phyloP scores from a whole-genome alignment of 2,329 filamentous ascomycete genomes.

The Aspergillus sp. region DNA sequence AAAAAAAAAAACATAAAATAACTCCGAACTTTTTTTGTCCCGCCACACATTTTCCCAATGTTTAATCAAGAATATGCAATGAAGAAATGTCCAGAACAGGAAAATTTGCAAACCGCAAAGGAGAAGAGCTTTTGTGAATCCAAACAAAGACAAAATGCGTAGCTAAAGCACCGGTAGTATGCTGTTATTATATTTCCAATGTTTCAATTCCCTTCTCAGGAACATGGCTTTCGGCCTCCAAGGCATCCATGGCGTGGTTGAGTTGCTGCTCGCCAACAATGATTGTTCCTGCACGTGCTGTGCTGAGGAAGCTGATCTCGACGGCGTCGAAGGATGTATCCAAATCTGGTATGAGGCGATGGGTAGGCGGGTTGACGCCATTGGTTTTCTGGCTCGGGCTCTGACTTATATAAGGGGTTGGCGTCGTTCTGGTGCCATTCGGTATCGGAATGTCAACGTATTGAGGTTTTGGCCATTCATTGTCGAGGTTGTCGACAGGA shows the following conservation, averaged over 20 bases:
- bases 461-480: constrained; percentile 11
- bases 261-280: constrained; percentile 77
- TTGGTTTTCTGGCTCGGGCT: constrained; percentile 11
- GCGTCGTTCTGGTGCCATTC: constrained; percentile 14
- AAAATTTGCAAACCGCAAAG: background rate
- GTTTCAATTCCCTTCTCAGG: constrained; percentile 16
- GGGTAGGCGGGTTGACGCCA: constrained; percentile 18
- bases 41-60: background rate
- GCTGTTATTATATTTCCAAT: constrained; percentile 30
- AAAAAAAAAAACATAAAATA: background rate
- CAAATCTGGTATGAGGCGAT: constrained; percentile 34
- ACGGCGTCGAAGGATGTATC: constrained; percentile 45
- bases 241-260: constrained; percentile 68
- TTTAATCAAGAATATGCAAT: background rate
- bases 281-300: constrained; percentile 83
- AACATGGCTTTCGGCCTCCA: constrained; percentile 48
- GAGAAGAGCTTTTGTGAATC: constrained; percentile 1
- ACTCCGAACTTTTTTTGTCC: background rate
- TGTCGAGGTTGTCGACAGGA: constrained; percentile 17
- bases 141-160: background rate
- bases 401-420: constrained; percentile 12
- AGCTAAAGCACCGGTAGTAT: background rate
- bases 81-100: background rate
- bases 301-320: constrained; percentile 89
- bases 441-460: constrained; percentile 11